Percentiles rank a stretch among this genome's conserved stretches.
Evolutionary conservation across 2,329 filamentous ascomycete genomes (phyloP).

Genomic region (Paracorniculantispora psalliotae): DNA sequence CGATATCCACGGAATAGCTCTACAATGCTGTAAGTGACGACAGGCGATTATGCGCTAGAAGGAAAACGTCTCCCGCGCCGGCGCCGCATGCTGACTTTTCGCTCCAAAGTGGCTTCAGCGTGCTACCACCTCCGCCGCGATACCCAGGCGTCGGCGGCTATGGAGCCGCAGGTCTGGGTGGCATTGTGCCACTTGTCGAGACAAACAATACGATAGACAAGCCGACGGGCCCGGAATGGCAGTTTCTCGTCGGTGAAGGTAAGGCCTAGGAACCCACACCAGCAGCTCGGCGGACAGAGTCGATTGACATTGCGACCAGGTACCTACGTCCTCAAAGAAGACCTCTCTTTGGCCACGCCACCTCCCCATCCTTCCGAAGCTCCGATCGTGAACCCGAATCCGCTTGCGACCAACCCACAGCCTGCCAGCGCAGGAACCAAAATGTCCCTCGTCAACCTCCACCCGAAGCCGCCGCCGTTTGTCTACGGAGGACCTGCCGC

Average conservation of each 20-base stretch:
- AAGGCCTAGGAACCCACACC: conserved; percentile 15
- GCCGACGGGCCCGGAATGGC: conserved; percentile 76
- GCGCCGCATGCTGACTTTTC: background rate
- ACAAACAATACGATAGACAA: conserved; percentile 85
- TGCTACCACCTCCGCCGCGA: conserved; percentile 79
- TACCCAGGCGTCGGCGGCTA: conserved; percentile 72
- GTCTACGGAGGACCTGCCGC: conserved; percentile 51
- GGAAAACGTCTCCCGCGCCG: background rate
- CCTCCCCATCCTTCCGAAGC: conserved; percentile 94
- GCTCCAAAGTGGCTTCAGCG: conserved; percentile 47
- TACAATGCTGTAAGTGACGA: conserved; percentile 5
- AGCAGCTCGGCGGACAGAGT: too few relatives aligned
- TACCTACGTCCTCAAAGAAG: conserved; percentile 85
- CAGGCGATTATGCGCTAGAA: background rate
- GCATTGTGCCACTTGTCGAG: conserved; percentile 74
- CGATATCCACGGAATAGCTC: background rate
- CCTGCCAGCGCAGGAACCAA: conserved; percentile 84
- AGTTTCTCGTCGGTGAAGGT: conserved; percentile 93
- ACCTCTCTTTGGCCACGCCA: conserved; percentile 86
- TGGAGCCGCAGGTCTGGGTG: conserved; percentile 62
- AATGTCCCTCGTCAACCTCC: conserved; percentile 70
- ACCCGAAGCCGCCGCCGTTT: conserved; percentile 51
- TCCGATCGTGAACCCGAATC: conserved; percentile 81
- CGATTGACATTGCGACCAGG: conserved; percentile 43
- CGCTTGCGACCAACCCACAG: conserved; percentile 76